Base-by-base conservation (phyloP, 257 asterid genomes). In the Eucommia ulmoides region DNA sequence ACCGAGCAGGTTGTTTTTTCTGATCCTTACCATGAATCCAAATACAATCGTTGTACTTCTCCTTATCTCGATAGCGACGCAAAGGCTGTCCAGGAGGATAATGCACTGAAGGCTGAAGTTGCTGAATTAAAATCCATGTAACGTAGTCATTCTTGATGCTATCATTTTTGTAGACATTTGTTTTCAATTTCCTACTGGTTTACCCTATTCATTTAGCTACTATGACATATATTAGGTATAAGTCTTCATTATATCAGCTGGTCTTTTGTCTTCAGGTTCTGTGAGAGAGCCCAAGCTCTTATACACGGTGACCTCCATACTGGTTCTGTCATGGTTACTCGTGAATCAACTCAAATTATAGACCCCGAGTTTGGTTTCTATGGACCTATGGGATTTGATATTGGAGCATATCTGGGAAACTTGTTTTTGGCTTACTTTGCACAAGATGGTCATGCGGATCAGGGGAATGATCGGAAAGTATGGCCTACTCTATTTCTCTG, bases 201-300 rank as follows among this genome's bases (percentile, higher is more conserved):
- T n/a, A n/a, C n/a, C n/a, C n/a, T n/a, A n/a, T n/a, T 25, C 14
- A 42, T 44, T 29, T 20, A 35, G 21, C 11, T 62, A 24, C 52
- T 23, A 23, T 12, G 21, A 23, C 44, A 9, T 16, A 9, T 2
- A 0, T 42, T n/a, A n/a, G n/a, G n/a, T n/a, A n/a, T n/a, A n/a
- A 16, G 5, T 50, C 29, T 48, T 21, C 49, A 65, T 57, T 51
- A 68, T 51, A 51, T 45, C 61, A 58, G 24, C 61, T 66, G 58
- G 50, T 58, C 26, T 54, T 62, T 54, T 55, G 45, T 23, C 50
- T 58, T 51, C 84, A 89, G 98, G 58, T 89, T 89, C 71, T 89
- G 98, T 68, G 96, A 85, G 78, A 80, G 81, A 74, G 64, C 98
- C 58, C 96, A 89, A 77, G 96, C 94, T 60, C 98, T 89, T 51